Percentiles rank a stretch among this genome's conserved stretches.
These are phyloP conservation scores for Actinidia chinensis DNA, from an alignment of 179 eudicot species.

Conservation along the genomic window DNA sequence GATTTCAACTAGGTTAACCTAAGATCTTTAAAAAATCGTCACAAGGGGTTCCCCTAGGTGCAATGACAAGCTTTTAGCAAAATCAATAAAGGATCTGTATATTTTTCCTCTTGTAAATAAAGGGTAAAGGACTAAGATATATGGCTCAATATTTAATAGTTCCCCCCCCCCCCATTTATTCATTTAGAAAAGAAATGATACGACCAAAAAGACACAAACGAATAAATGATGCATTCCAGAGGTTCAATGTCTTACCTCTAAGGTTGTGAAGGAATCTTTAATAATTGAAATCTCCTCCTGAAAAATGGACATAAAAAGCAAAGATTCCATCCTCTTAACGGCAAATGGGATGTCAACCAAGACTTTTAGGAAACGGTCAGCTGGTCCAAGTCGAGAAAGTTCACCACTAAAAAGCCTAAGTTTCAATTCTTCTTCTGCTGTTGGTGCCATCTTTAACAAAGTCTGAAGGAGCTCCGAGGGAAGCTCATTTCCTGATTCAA, in stretches of 20 bases:
- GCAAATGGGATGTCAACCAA: slow-evolving; percentile 80
- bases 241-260: slow-evolving; percentile 46
- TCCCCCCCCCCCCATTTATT: not conserved
- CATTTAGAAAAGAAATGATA: not conserved
- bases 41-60: too few relatives aligned
- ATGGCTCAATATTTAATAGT: not conserved
- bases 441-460: slow-evolving; percentile 78
- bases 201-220: not conserved
- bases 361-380: slow-evolving; percentile 74
- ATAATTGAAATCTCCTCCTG: slow-evolving; percentile 55
- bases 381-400: slow-evolving; percentile 67
- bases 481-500: slow-evolving; percentile 69
- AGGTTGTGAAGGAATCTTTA: slow-evolving; percentile 57
- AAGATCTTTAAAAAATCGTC: too few relatives aligned
- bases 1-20: too few relatives aligned
- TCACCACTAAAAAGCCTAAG: slow-evolving; percentile 63
- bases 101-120: too few relatives aligned
- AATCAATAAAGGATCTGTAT: too few relatives aligned
- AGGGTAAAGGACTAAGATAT: not conserved
- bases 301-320: slow-evolving; percentile 60
- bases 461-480: slow-evolving; percentile 75
- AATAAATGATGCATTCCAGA: slow-evolving; percentile 5
- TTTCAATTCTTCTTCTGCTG: slow-evolving; percentile 73
- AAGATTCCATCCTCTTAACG: slow-evolving; percentile 61
- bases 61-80: too few relatives aligned